Percentiles rank a stretch among this genome's conserved stretches.
Evolutionary conservation across 2,329 filamentous ascomycete species (phyloP).

Genomic region (Neonectria sp.): DNA sequence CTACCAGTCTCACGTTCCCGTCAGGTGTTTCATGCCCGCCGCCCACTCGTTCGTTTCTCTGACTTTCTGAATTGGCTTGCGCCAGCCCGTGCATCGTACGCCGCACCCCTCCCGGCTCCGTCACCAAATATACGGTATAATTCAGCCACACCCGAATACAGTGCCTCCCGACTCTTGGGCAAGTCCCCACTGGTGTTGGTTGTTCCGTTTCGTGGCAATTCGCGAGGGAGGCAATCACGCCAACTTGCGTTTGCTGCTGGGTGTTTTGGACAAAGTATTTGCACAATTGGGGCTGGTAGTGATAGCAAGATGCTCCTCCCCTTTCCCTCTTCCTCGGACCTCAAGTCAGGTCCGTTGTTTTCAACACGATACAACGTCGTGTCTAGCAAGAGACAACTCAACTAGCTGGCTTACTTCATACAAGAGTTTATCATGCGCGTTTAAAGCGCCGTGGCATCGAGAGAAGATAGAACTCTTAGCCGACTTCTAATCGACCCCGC

Average conservation of each 20-base stretch:
- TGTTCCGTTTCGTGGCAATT: too few relatives aligned
- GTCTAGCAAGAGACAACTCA: background rate
- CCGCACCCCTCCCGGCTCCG: background rate
- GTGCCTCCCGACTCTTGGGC: background rate
- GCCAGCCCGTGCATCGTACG: background rate
- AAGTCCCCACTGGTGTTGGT: too few relatives aligned
- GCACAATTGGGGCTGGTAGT: too few relatives aligned
- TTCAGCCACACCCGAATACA: background rate
- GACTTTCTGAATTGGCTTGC: background rate
- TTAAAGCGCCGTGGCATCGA: background rate
- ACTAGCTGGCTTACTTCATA: background rate
- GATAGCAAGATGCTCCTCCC: too few relatives aligned
- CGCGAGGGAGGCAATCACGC: background rate
- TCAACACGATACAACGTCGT: background rate
- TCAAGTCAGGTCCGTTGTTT: too few relatives aligned
- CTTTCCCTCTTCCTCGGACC: too few relatives aligned
- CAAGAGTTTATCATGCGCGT: background rate
- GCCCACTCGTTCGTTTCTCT: constrained; percentile 24
- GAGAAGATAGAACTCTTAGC: constrained; percentile 2
- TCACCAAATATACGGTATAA: background rate
- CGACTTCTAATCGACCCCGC: constrained; percentile 13
- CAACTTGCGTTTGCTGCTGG: background rate
- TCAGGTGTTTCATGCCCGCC: constrained; percentile 22
- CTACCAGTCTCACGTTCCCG: constrained; percentile 20
- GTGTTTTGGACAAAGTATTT: background rate